Evolutionary conservation across 139 green algal species (phyloP).

Genomic region (Asterochloris sp.): DNA sequence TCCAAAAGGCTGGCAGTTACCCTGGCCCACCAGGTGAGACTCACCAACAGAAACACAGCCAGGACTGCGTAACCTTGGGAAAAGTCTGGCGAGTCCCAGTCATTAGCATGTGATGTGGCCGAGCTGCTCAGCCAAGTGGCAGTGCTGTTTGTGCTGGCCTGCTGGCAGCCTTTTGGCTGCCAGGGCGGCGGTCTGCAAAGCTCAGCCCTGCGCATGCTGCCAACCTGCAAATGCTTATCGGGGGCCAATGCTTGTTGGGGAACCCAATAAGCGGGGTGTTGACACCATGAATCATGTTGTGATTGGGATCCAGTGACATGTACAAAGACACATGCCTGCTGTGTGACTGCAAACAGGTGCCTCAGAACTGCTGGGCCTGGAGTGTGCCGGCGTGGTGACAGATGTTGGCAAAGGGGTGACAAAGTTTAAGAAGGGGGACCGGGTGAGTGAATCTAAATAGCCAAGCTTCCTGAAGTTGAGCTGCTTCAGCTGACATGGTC

Average conservation of each 20-base stretch:
- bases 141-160: neutral
- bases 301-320: neutral
- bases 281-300: neutral
- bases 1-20: constrained; percentile 16
- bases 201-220: too few relatives aligned
- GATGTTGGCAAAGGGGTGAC: constrained; percentile 10
- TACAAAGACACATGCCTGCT: neutral
- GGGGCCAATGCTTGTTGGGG: too few relatives aligned
- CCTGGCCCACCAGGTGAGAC: constrained; percentile 9
- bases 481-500: too few relatives aligned
- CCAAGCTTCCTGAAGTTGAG: too few relatives aligned
- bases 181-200: too few relatives aligned
- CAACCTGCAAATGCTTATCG: too few relatives aligned
- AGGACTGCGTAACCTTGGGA: neutral
- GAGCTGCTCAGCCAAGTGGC: too few relatives aligned
- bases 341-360: neutral
- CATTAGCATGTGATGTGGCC: neutral
- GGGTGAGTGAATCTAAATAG: too few relatives aligned
- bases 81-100: too few relatives aligned
- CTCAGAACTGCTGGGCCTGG: constrained; percentile 11
- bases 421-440: constrained; percentile 17
- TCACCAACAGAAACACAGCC: neutral
- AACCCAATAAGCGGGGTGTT: neutral
- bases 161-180: neutral
- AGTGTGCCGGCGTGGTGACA: neutral